Base-by-base conservation (phyloP, 805 yeast genomes). In the Saccharomycopsis vini region DNA sequence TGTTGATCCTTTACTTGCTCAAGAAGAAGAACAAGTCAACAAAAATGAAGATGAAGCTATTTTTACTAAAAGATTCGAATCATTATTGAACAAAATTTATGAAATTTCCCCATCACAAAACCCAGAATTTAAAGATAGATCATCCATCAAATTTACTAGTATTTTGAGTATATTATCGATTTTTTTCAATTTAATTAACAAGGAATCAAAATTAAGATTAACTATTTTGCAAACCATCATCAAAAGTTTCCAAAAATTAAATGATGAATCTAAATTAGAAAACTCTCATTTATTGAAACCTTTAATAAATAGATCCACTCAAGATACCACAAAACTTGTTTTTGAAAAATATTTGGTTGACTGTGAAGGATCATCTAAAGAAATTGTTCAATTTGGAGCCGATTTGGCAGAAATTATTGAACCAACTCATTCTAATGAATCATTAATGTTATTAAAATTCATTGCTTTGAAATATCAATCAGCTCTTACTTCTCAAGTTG, bases 151-250 rank as follows among this genome's bases (percentile, higher is more conserved):
- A 22, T 49, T 49, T 34, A 41, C 50, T 16, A 46, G 41, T 21
- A 32, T 49, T 15, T 36, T 49, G 29, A 46, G 50, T 20, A 29
- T 44, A 16, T 44, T 46, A 18, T 37, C 50, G 15, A 39, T 43
- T 23, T 46, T 43, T 36, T 49, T 49, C 47, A 49, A 49, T 24
- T 43, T 46, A 30, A 36, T 49, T 18, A 38, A 41, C 21, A 22
- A 36, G 18, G 19, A n/a, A 10, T 40, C 44, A 12, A n/a, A 19
- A 13, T 39, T 49, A 15, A 41, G 51, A 42, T 24, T n/a, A 4
- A 28, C 20, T 18, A 45, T 45, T 20, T 49, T 49, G 37, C 18
- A 34, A 5, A 39, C 39, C 15, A 49, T 49, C 28, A 7, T 49
- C 23, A 43, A 43, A 21, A 33, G 40, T 21, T 46, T 32, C 19